phyloP scores from a whole-genome alignment of 2,329 filamentous ascomycete genomes.

The Drechslerella dactyloides region DNA sequence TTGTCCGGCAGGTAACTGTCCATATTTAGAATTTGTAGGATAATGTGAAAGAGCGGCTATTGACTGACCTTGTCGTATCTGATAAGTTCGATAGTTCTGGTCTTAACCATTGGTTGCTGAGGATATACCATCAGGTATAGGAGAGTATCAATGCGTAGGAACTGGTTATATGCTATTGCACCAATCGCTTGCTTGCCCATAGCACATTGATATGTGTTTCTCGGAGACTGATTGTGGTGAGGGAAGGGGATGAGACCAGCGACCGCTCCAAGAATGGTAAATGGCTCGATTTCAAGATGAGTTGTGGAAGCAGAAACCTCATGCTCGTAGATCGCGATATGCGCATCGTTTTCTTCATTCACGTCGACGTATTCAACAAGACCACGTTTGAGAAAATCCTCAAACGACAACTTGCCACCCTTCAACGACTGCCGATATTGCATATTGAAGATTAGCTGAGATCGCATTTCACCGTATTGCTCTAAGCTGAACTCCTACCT shows the following conservation, averaged over 20 bases:
- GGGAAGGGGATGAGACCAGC: slow-evolving; percentile 96
- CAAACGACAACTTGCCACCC: slow-evolving; percentile 83
- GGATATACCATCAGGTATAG: slow-evolving; percentile 97
- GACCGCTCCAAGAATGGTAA: slow-evolving; percentile 93
- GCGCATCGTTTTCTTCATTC: slow-evolving; percentile 96
- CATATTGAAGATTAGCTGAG: slow-evolving; percentile 1
- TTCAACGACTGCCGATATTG: slow-evolving; percentile 64
- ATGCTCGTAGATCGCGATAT: slow-evolving; percentile 87
- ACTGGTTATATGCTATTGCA: slow-evolving; percentile 97
- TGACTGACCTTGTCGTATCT: slow-evolving; percentile 78
- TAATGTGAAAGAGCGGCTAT: neutral
- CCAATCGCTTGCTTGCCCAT: slow-evolving; percentile 99
- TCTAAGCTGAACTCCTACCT: slow-evolving; percentile 60
- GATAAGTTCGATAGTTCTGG: slow-evolving; percentile 92
- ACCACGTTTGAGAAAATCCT: slow-evolving; percentile 88
- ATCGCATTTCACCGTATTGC: neutral
- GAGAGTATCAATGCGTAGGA: slow-evolving; percentile 93
- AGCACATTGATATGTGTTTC: slow-evolving; percentile 98
- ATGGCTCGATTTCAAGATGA: slow-evolving; percentile 96
- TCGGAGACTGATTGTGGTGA: slow-evolving; percentile 96
- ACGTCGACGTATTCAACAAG: slow-evolving; percentile 96
- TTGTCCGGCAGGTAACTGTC: slow-evolving; percentile 81
- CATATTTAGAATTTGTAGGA: slow-evolving; percentile 11
- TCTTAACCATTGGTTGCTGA: slow-evolving; percentile 96
- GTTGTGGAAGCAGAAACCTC: slow-evolving; percentile 84